Evolutionary conservation across 768 basidiomycete genomes (phyloP).

Genomic region (Holtermanniella nyarrowii): DNA sequence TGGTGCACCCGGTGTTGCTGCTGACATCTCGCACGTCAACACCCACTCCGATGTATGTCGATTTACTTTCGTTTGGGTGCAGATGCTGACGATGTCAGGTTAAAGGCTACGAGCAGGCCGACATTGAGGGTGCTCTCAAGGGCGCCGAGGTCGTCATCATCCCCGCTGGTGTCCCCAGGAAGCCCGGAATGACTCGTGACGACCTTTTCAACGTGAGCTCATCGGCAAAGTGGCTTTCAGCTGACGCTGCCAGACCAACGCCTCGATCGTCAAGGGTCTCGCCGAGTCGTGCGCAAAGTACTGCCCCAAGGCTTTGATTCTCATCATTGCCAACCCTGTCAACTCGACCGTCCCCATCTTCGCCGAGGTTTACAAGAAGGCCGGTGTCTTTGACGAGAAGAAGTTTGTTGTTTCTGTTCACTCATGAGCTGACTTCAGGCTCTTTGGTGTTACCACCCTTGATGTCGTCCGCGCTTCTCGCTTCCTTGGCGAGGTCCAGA

Average conservation of each 20-base stretch:
- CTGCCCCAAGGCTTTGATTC: slow-evolving; percentile 80
- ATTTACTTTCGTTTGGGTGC: no score
- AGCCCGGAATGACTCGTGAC: slow-evolving; percentile 47
- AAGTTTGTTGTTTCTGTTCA: slow-evolving; percentile 46
- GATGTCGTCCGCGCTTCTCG: slow-evolving; percentile 98
- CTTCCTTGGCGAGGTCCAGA: slow-evolving; percentile 72
- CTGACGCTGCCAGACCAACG: slow-evolving; percentile 60
- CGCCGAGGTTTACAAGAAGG: slow-evolving; percentile 87
- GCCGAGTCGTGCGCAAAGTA: slow-evolving; percentile 75
- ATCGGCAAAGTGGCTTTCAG: neutral
- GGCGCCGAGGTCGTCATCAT: slow-evolving; percentile 88
- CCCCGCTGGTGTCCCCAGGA: slow-evolving; percentile 91
- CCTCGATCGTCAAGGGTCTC: slow-evolving; percentile 87
- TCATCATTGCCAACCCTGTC: slow-evolving; percentile 98
- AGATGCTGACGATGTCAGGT: no score
- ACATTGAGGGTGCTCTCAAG: slow-evolving; percentile 58
- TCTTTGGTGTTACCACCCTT: slow-evolving; percentile 96
- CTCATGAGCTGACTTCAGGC: slow-evolving; percentile 44
- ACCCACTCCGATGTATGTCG: slow-evolving; percentile 77
- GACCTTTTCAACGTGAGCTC: slow-evolving; percentile 58
- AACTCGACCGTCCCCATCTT: slow-evolving; percentile 98
- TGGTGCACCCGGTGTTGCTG: slow-evolving; percentile 83
- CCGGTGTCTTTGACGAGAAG: slow-evolving; percentile 82
- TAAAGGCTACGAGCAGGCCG: slow-evolving; percentile 33
- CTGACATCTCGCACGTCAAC: slow-evolving; percentile 86